Base-by-base conservation (phyloP, 805 yeast species). In the Pichia cabralensis region DNA sequence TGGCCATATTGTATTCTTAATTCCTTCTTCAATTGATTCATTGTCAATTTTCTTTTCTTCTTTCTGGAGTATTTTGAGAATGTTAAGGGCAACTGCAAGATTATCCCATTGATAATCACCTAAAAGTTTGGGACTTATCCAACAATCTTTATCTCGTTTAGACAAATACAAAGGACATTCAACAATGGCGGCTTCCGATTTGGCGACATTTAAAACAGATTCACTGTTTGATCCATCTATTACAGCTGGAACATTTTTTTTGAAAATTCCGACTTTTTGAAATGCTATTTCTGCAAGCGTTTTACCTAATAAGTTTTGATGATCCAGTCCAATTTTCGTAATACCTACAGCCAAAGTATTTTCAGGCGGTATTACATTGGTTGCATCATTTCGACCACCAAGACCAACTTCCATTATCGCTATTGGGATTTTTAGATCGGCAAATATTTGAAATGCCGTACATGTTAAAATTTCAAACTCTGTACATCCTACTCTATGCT, bases 361-460 rank as follows among this genome's bases (percentile, higher is more conserved):
- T 4, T 42, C 40, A 1, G 67, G 50, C 9, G 46, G 48, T 19
- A 80, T 53, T 0, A 82, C 82, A 59, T 89, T 89, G 0, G 98
- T 89, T 1, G 96, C 84, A 56, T 89, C 98, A 10, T 75, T 53
- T 27, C 81, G 56, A 0, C 98, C 98, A 3, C 98, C 98, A 6
- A 92, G 61, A 0, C 98, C 98, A 4, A 86, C 96, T 55, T 89
- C 98, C n/a, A 89, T 57, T 1, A 89, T 74, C 1, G 95, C 96
- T 35, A 80, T 59, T 17, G 79, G 76, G 6, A 86, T 80, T 1
- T 66, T 55, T 28, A 64, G 63, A 9, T 67, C 48, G 25, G 65
- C 64, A 53, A 92, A 92, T 17, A 84, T 71, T 45, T 79, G 71
- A 46, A 85, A 75, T 1, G 96, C 97, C 0, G 81, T 74, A 16